Evolutionary conservation across 495 filamentous ascomycete species (phyloP).

Genomic region (Evernia prunastri): DNA sequence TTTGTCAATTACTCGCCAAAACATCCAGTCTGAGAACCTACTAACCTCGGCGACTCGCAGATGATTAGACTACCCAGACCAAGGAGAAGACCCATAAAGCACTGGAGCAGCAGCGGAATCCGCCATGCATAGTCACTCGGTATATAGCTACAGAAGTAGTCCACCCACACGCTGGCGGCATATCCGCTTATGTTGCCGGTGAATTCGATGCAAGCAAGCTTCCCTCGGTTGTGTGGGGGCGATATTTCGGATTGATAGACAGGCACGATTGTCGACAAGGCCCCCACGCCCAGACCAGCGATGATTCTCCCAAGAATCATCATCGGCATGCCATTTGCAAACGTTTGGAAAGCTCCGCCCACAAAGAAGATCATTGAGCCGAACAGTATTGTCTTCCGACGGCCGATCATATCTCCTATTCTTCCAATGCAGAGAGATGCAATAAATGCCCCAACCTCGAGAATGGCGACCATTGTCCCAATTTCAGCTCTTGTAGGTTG

Average conservation of each 20-base stretch:
- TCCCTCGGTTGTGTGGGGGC: slow-evolving; percentile 90
- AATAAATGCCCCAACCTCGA: slow-evolving; percentile 88
- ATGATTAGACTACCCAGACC: slow-evolving; percentile 84
- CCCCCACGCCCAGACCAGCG: slow-evolving; percentile 90
- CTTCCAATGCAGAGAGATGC: slow-evolving; percentile 84
- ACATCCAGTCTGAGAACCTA: neutral
- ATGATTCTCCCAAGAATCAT: slow-evolving; percentile 89
- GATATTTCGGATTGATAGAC: slow-evolving; percentile 98
- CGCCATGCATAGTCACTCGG: slow-evolving; percentile 82
- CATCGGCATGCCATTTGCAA: slow-evolving; percentile 75
- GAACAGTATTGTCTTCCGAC: slow-evolving; percentile 86
- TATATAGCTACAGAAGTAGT: slow-evolving; percentile 94
- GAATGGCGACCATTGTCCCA: slow-evolving; percentile 92
- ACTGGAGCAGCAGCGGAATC: slow-evolving; percentile 84
- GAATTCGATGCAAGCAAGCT: slow-evolving; percentile 96
- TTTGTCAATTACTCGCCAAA: slow-evolving; percentile 1
- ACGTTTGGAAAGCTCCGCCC: slow-evolving; percentile 79
- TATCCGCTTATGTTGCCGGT: slow-evolving; percentile 95
- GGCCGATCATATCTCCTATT: slow-evolving; percentile 86
- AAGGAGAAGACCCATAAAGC: slow-evolving; percentile 82
- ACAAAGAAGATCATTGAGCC: slow-evolving; percentile 88
- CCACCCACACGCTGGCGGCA: slow-evolving; percentile 94
- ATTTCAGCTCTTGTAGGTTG: slow-evolving; percentile 77
- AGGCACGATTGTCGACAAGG: slow-evolving; percentile 92
- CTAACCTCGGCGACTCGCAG: slow-evolving; percentile 89